These are phyloP conservation scores for Bonia amplexicaulis DNA, from an alignment of 176 grass and related monocot genomes.

Conservation along the genomic window DNA sequence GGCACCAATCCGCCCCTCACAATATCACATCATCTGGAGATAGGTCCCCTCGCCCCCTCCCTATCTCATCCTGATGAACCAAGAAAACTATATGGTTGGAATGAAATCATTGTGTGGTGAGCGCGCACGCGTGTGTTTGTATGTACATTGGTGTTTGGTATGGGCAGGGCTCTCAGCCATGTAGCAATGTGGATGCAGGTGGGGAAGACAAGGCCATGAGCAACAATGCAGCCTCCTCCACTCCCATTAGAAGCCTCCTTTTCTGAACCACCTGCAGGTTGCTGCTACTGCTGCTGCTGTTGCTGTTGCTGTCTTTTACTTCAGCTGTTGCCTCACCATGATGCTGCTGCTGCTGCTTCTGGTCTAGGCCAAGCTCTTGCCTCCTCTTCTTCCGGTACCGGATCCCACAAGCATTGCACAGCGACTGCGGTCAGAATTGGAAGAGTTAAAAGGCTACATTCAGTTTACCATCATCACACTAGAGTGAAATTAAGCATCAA, in stretches of 20 bases:
- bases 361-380: conserved; percentile 46
- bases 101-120: neutral
- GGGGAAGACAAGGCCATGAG: conserved; percentile 90
- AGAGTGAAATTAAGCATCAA: neutral
- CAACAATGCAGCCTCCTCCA: conserved; percentile 72
- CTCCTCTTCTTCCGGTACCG: conserved; percentile 80
- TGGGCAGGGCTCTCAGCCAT: conserved; percentile 28
- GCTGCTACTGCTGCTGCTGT: conserved; percentile 29
- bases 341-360: conserved; percentile 24
- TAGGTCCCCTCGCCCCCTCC: neutral
- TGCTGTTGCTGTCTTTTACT: conserved; percentile 16
- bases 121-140: neutral
- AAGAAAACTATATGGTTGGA: conserved; percentile 2
- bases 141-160: conserved; percentile 12
- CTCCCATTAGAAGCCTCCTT: conserved; percentile 46
- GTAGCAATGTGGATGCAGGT: conserved; percentile 35
- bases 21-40: conserved; percentile 26
- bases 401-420: conserved; percentile 94
- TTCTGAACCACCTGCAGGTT: conserved; percentile 39
- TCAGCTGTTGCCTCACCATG: neutral
- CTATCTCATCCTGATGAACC: conserved; percentile 2
- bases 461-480: neutral
- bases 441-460: neutral
- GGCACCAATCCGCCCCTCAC: conserved; percentile 7
- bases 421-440: conserved; percentile 37